Percentiles rank a stretch among this genome's conserved stretches.
Evolutionary conservation across 345 rosid species (phyloP).

Genomic region (Melaleuca alternifolia): DNA sequence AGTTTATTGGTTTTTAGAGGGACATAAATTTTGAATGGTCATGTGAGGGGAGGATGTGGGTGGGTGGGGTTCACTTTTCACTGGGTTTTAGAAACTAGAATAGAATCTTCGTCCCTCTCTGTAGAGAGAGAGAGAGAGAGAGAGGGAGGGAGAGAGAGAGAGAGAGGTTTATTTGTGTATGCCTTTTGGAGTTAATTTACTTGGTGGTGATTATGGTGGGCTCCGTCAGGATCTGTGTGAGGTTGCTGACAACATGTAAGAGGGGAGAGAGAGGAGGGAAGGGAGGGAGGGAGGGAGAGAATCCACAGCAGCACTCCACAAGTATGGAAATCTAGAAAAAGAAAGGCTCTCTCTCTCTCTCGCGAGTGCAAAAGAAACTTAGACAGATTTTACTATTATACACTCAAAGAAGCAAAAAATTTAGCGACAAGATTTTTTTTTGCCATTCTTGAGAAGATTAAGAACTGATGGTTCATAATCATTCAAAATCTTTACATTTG

Average conservation of each 20-base stretch:
- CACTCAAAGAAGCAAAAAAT: background rate
- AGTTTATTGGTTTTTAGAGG: slow-evolving; percentile 1
- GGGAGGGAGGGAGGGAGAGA: background rate
- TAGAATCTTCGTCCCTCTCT: slow-evolving; percentile 44
- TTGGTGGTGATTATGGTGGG: background rate
- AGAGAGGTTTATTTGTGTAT: background rate
- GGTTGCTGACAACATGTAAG: background rate
- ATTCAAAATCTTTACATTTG: background rate
- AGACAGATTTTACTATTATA: background rate
- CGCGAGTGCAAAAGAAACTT: background rate
- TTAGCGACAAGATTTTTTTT: background rate
- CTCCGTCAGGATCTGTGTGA: background rate
- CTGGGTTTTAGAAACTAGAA: slow-evolving; percentile 18
- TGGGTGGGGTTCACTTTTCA: slow-evolving; percentile 35
- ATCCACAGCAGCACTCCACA: background rate
- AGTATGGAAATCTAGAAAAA: background rate
- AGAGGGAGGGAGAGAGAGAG: background rate
- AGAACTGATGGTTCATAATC: background rate
- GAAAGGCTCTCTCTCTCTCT: background rate
- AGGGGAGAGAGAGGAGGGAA: background rate
- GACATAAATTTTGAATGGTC: background rate
- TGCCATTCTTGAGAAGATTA: background rate
- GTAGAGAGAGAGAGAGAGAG: background rate
- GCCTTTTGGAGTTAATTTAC: background rate
- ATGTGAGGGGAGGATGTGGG: background rate